Base-by-base conservation (phyloP, 495 filamentous ascomycete genomes). In the Aspergillus sparsus region DNA sequence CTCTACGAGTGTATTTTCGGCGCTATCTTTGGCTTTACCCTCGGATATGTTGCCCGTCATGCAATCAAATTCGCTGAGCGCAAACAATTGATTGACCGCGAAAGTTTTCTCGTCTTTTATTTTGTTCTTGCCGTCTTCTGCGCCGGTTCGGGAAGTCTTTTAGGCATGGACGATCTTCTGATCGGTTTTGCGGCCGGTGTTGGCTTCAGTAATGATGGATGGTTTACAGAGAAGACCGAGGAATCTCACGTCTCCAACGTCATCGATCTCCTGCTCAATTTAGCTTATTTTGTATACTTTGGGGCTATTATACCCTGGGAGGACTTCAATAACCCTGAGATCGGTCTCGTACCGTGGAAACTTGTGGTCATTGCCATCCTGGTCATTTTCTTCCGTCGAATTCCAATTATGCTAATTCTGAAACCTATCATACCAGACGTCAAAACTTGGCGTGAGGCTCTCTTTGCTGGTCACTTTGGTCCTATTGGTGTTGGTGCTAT, bases 161-260 rank as follows among this genome's bases (percentile, higher is more conserved):
- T 99, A 32, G 95, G 95, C 51, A 85, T 95, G 62, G 95, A 99
- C 73, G 95, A 99, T 68, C 77, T 99, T n/a, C 83, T 99, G 31
- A 91, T 99, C 42, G 95, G 95, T 41, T 99, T 99, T 67, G 85
- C 92, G 15, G 90, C 89, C 44, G 95, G 95, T 56, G 93, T 98
- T 27, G 95, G 94, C 27, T 99, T 99, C 79, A 96, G 91, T 64
- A 98, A 99, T 68, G 95, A 98, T 69, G 95, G 95, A 55, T 99
- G 95, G 95, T 99, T 98, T 68, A 90, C 89, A 10, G 89, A 97
- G 68, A 97, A 97, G 79, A 99, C 95, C 0, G 95, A 99, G 69
- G 95, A 99, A 67, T 91, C 95, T 1, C 93, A 97, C 69, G 95
- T 99, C 21, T 97, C 94, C 69, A 97, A 98, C 85, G 95, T 99